Evolutionary conservation across 1,139 yeast species (phyloP), one percentile per base, ranked within the genome.

Genomic region (Pichia sp.): DNA sequence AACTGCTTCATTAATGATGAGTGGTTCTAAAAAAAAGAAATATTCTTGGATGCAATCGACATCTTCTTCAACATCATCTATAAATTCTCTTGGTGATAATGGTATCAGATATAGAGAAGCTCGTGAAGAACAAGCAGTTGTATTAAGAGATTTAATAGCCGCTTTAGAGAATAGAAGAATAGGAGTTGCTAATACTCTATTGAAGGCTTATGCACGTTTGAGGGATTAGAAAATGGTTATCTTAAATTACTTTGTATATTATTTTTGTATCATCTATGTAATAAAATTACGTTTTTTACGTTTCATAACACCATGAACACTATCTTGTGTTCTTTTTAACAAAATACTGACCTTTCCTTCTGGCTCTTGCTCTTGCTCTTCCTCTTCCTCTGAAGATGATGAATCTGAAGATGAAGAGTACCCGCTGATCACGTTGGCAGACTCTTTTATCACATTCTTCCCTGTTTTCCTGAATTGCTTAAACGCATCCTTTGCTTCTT

Each of bases 1-100:
- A 6, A 92, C 97, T 0, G 97, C 97, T 1, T 87, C 94, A 1
- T 77, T 92, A 82, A 90, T 92, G 95, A 80, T 94, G 35, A 71
- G 78, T 20, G 87, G 90, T 59, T 80, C 84, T 51, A 84, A 83
- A 53, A 80, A 82, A 47, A 64, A 73, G 40, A 76, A 76, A 56
- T 92, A 92, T 62, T 84, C 95, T 37, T 92, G 98, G 98, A 80
- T 92, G 86, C 80, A 85, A 4, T 74, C 82, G 2, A 16, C 44
- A 1, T 35, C 47, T 4, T 42, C 67, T 6, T 52, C 61, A n/a
- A 57, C 63, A 3, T 34, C 45, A 2, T 62, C 80, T 2, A 71
- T 80, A 27, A 69, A 80, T 6, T 68, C 71, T 6, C 69, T 87
- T 55, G 87, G 87, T 31, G 92, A 83, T 54, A 77, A 75, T 52